Conservation (phyloP, 805 yeast genomes). For the Candida wancherniae region DNA sequence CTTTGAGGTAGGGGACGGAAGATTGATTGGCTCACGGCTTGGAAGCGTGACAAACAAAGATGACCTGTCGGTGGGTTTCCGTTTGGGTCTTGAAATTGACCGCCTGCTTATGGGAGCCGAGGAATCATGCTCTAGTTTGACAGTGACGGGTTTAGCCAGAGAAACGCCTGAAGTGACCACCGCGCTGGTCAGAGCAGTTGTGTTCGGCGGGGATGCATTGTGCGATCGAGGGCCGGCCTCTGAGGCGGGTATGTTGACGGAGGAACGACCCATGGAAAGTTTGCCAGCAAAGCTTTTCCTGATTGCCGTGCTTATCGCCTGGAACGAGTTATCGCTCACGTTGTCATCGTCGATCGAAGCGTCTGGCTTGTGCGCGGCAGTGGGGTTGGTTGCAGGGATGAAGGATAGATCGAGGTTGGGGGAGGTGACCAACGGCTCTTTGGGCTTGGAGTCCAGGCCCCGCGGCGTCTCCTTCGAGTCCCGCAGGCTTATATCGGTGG, state of each 20-base stretch:
- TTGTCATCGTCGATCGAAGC: constrained; percentile 2
- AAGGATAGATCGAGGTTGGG: constrained; percentile 21
- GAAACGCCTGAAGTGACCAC: too few relatives aligned
- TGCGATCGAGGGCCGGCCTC: too few relatives aligned
- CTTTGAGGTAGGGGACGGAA: too few relatives aligned
- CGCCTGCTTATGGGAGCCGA: neutral
- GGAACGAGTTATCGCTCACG: constrained; percentile 38
- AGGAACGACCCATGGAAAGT: constrained; percentile 8
- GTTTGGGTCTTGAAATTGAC: neutral
- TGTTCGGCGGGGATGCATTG: too few relatives aligned
- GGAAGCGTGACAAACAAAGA: constrained; percentile 36
- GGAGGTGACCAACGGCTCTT: constrained; percentile 15
- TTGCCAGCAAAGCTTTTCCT: constrained; percentile 42
- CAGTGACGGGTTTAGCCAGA: neutral
- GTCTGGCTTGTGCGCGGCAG: constrained; percentile 12
- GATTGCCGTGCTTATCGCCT: constrained; percentile 44
- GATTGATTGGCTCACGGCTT: constrained; percentile 33
- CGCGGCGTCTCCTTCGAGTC: too few relatives aligned
- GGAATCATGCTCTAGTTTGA: neutral
- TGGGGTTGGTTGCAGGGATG: constrained; percentile 19
- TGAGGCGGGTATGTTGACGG: too few relatives aligned
- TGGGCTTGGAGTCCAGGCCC: too few relatives aligned
- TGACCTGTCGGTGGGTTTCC: constrained; percentile 29
- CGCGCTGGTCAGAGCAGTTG: too few relatives aligned
- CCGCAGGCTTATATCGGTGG: too few relatives aligned